Conservation (phyloP, 306 rosid species). For the Senna siamea region DNA sequence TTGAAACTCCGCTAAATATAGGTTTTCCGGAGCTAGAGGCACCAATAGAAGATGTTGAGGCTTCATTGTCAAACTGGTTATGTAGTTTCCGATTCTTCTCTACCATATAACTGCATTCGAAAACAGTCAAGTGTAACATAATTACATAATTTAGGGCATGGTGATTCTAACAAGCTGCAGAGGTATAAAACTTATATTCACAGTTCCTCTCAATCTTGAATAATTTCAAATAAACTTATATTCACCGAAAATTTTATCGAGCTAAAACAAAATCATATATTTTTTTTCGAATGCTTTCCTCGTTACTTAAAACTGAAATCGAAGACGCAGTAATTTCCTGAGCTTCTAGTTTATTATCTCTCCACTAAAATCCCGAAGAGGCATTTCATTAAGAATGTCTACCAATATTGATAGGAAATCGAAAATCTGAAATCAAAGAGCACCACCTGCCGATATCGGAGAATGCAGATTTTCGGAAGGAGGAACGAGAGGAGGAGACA, state of each 20-base stretch:
- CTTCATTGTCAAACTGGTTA: slow-evolving; percentile 69
- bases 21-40: slow-evolving; percentile 49
- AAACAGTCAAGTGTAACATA: neutral
- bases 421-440: neutral
- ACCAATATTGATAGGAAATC: neutral
- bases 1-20: slow-evolving; percentile 75
- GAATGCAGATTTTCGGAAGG: slow-evolving; percentile 66
- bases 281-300: too few species aligned
- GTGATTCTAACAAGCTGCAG: neutral
- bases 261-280: too few species aligned
- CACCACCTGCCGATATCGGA: slow-evolving; percentile 68
- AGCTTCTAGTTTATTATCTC: neutral
- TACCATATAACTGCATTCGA: slow-evolving; percentile 68
- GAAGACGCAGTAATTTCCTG: neutral
- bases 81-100: slow-evolving; percentile 79
- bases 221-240: neutral
- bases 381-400: neutral
- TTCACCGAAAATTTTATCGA: too few species aligned
- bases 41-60: slow-evolving; percentile 48
- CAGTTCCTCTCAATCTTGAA: neutral
- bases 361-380: neutral
- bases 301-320: too few species aligned
- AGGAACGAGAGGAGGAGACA: slow-evolving; percentile 44
- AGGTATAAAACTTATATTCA: neutral
- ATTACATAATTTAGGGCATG: neutral